A percentile compares a stretch with the other conserved stretches of the same genome.
These are phyloP conservation scores for Tetrapisispora taiwanensis DNA, from an alignment of 805 yeast genomes.

Conservation along the genomic window DNA sequence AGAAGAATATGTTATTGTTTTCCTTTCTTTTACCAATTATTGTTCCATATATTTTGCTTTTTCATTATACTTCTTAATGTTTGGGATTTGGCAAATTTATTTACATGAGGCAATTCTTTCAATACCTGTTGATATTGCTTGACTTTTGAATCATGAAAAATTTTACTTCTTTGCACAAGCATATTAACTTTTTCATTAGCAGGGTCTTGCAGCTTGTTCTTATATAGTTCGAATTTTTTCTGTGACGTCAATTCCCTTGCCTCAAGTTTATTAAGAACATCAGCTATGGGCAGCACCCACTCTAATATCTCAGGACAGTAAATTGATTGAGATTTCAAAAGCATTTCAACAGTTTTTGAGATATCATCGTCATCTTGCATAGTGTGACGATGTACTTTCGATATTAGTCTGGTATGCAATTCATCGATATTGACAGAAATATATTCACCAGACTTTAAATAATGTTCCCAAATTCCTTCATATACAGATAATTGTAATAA, in stretches of 20 bases:
- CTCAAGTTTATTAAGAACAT: conserved; percentile 8
- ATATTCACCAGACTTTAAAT: conserved; percentile 5
- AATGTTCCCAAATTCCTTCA: conserved; percentile 27
- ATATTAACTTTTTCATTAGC: conserved; percentile 10
- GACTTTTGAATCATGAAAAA: conserved; percentile 19
- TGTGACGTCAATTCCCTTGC: conserved; percentile 7
- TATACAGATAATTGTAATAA: conserved; percentile 19
- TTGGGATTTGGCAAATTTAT: conserved; percentile 12
- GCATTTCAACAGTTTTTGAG: not conserved
- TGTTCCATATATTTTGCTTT: conserved; percentile 11
- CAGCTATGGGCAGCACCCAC: conserved; percentile 24
- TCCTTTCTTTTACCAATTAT: not conserved
- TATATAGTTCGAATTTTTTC: conserved; percentile 12
- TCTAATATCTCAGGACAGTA: conserved; percentile 2
- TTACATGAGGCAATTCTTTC: conserved; percentile 13
- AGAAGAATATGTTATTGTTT: too few species aligned
- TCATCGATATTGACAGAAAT: not conserved
- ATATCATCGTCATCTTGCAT: too few species aligned
- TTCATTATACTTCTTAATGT: conserved; percentile 11
- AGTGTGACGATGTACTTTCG: not conserved
- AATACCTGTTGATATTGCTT: conserved; percentile 14
- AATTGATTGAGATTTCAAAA: not conserved
- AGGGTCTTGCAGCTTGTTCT: conserved; percentile 5
- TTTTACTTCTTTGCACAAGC: conserved; percentile 13
- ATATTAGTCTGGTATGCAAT: not conserved